phyloP scores from a whole-genome alignment of 495 filamentous ascomycete genomes.

The Mycothermus thermophilus region DNA sequence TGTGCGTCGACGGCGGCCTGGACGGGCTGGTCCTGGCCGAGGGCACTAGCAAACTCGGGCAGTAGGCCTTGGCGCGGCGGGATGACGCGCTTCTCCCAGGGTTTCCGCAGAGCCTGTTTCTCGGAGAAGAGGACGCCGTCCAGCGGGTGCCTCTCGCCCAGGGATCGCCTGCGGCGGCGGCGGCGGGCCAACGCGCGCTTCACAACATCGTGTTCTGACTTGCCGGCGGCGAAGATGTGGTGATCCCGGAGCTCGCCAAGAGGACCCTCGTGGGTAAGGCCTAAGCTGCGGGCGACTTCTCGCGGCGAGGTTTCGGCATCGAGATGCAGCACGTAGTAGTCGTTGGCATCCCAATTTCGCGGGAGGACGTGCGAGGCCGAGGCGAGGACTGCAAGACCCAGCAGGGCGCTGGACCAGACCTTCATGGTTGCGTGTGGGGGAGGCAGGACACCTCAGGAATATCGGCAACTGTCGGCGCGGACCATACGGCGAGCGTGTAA shows the following conservation, averaged over 20 bases:
- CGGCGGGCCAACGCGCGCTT: slow-evolving; percentile 43
- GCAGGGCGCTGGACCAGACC: slow-evolving; percentile 21
- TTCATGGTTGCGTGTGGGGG: too few relatives aligned
- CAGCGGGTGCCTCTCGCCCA: slow-evolving; percentile 41
- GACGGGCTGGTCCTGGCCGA: slow-evolving; percentile 18
- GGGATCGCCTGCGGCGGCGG: slow-evolving; percentile 44
- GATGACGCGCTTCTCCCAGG: slow-evolving; percentile 62
- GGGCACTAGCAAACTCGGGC: slow-evolving; percentile 6
- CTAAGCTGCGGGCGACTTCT: slow-evolving; percentile 58
- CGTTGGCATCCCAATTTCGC: slow-evolving; percentile 52
- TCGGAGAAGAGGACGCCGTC: slow-evolving; percentile 66
- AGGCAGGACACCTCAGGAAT: too few relatives aligned
- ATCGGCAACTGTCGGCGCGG: too few relatives aligned
- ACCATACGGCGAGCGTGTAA: slow-evolving; percentile 1
- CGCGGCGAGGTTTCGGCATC: slow-evolving; percentile 48
- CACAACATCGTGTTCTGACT: slow-evolving; percentile 49
- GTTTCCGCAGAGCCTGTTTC: slow-evolving; percentile 60
- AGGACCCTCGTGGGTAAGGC: slow-evolving; percentile 68
- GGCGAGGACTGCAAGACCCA: slow-evolving; percentile 29
- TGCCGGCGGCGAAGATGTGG: slow-evolving; percentile 66
- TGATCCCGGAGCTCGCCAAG: slow-evolving; percentile 71
- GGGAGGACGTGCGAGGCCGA: slow-evolving; percentile 23
- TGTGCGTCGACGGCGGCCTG: slow-evolving; percentile 42
- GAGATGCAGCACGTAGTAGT: slow-evolving; percentile 86
- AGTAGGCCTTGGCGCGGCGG: slow-evolving; percentile 13